Evolutionary conservation across 192 early-diverging fungal species (phyloP).

Genomic region (Spizellomyces punctatus): DNA sequence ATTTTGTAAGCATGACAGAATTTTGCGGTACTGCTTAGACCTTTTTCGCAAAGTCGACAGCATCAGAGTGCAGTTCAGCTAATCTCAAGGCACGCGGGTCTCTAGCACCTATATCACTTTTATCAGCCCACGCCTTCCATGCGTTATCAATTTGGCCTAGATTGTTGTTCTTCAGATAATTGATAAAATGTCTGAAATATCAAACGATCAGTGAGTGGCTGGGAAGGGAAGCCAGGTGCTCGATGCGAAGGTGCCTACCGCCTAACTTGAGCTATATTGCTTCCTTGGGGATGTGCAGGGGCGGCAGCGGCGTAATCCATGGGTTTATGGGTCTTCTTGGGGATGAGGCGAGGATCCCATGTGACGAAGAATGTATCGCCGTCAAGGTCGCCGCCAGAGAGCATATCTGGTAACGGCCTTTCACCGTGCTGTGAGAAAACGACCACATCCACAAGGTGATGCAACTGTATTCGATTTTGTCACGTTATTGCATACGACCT

Average conservation of each 20-base stretch:
- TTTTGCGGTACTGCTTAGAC: neutral
- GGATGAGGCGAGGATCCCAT: slow-evolving; percentile 33
- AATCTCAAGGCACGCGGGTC: slow-evolving; percentile 57
- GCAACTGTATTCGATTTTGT: slow-evolving; percentile 18
- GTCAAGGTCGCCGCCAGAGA: slow-evolving; percentile 81
- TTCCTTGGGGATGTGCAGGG: neutral
- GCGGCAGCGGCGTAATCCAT: slow-evolving; percentile 30
- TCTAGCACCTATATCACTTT: slow-evolving; percentile 40
- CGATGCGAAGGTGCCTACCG: slow-evolving; percentile 5
- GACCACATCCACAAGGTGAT: slow-evolving; percentile 62
- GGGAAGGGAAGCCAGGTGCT: neutral
- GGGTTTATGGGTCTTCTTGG: slow-evolving; percentile 7
- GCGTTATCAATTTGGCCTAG: slow-evolving; percentile 71
- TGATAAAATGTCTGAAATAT: slow-evolving; percentile 61
- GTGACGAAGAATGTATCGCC: slow-evolving; percentile 66
- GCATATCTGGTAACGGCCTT: slow-evolving; percentile 73
- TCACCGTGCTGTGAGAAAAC: slow-evolving; percentile 72
- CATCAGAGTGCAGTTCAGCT: slow-evolving; percentile 69
- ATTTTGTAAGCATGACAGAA: slow-evolving; percentile 28
- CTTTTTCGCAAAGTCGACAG: slow-evolving; percentile 78
- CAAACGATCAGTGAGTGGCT: neutral
- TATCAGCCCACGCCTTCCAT: slow-evolving; percentile 67
- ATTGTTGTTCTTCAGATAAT: slow-evolving; percentile 66
- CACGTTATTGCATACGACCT: neutral
- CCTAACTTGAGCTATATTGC: neutral